Conservation (phyloP, 2,329 filamentous ascomycete genomes). For the Monosporascus sp. region DNA sequence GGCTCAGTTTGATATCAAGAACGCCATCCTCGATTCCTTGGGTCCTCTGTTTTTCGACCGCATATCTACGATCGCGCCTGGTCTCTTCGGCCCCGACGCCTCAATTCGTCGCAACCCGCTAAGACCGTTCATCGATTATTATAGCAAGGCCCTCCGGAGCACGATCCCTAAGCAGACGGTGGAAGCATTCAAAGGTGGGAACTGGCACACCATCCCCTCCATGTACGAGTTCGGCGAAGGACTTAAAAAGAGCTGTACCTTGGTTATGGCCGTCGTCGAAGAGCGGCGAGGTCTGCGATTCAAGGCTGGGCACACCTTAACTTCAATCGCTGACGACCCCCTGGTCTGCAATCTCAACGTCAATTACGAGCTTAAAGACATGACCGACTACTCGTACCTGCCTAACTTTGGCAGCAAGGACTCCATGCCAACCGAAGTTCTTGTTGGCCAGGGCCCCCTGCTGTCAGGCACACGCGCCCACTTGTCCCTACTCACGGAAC, state of each 20-base stretch:
- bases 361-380: constrained; percentile 30
- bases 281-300: constrained; percentile 41
- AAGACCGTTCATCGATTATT: constrained; percentile 41
- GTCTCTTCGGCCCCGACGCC: constrained; percentile 26
- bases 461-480: constrained; percentile 34
- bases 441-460: constrained; percentile 43
- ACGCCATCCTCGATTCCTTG: constrained; percentile 52
- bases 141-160: constrained; percentile 34
- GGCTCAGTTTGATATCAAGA: constrained; percentile 48
- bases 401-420: constrained; percentile 39
- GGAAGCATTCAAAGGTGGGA: constrained; percentile 45
- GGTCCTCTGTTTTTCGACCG: constrained; percentile 52
- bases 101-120: constrained; percentile 21
- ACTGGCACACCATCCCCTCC: constrained; percentile 45
- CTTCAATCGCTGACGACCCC: constrained; percentile 35
- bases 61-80: constrained; percentile 46
- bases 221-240: constrained; percentile 40
- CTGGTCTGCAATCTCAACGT: constrained; percentile 38
- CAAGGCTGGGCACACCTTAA: constrained; percentile 33
- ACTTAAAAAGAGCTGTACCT: constrained; percentile 45
- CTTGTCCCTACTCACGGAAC: constrained; percentile 43
- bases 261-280: constrained; percentile 48
- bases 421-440: constrained; percentile 34
- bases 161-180: constrained; percentile 36
- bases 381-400: constrained; percentile 48